Percentiles rank a stretch among this genome's conserved stretches.
Evolutionary conservation across 768 basidiomycete species (phyloP).

Genomic region (Mycena polygramma): DNA sequence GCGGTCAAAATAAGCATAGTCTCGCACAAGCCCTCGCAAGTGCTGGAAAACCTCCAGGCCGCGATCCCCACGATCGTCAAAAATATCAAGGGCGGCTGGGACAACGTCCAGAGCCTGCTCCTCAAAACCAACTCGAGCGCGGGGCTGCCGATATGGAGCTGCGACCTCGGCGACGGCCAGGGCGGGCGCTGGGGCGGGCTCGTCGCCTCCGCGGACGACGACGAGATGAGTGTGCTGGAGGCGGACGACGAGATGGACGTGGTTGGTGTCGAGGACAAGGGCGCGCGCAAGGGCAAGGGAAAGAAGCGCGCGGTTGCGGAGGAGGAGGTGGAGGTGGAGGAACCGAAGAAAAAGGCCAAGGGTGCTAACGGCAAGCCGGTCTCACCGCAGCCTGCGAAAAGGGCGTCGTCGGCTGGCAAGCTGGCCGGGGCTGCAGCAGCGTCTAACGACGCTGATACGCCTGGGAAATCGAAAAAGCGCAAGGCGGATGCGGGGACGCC

Average conservation of each 20-base stretch:
- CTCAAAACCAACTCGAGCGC: slow-evolving; percentile 91
- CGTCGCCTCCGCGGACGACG: slow-evolving; percentile 43
- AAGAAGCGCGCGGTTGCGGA: slow-evolving; percentile 55
- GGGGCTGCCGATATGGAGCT: slow-evolving; percentile 93
- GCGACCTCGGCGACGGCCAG: slow-evolving; percentile 71
- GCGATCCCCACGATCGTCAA: slow-evolving; percentile 83
- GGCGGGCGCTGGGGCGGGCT: slow-evolving; percentile 74
- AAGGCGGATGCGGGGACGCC: slow-evolving; percentile 27
- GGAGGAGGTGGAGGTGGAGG: slow-evolving; percentile 53
- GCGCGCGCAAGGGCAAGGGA: slow-evolving; percentile 43
- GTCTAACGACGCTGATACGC: slow-evolving; percentile 23
- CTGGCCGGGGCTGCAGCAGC: not conserved
- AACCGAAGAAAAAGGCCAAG: slow-evolving; percentile 62
- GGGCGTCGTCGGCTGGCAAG: slow-evolving; percentile 7
- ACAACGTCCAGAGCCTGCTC: slow-evolving; percentile 88
- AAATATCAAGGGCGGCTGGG: slow-evolving; percentile 86
- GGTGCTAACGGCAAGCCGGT: slow-evolving; percentile 39
- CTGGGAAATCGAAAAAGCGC: slow-evolving; percentile 40
- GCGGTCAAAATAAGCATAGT: slow-evolving; percentile 87
- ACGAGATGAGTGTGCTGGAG: slow-evolving; percentile 44
- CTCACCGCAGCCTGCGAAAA: slow-evolving; percentile 21
- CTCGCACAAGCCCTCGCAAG: slow-evolving; percentile 79
- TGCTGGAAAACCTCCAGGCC: slow-evolving; percentile 81
- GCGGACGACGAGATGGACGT: slow-evolving; percentile 43
- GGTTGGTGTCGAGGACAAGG: slow-evolving; percentile 40